Evolutionary conservation across 2,329 filamentous ascomycete genomes (phyloP).

Genomic region (Cyclaneusma minus): DNA sequence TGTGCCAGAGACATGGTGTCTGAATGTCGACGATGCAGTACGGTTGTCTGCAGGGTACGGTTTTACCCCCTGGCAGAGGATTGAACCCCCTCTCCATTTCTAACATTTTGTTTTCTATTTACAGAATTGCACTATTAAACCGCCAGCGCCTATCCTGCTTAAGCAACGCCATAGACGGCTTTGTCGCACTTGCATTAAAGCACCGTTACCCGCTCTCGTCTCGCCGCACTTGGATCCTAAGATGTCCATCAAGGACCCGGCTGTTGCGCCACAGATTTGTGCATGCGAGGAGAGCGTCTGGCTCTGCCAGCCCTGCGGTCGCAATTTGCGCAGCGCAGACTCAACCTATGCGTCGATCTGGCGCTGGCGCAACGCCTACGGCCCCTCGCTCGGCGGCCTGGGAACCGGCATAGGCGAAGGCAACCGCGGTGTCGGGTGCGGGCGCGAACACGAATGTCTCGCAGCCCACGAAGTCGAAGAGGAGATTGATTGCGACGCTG

Average conservation of each 20-base stretch:
- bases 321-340: conserved; percentile 46
- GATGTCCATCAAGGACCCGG: conserved; percentile 18
- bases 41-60: conserved; percentile 67
- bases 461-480: conserved; percentile 64
- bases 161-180: conserved; percentile 67
- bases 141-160: conserved; percentile 50
- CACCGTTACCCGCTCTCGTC: conserved; percentile 44
- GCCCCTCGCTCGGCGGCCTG: conserved; percentile 57
- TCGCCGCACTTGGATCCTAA: conserved; percentile 26
- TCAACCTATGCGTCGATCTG: conserved; percentile 53
- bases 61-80: not conserved
- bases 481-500: conserved; percentile 74
- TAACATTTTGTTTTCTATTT: not conserved
- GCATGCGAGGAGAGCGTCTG: conserved; percentile 49
- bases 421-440: conserved; percentile 76
- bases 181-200: conserved; percentile 59
- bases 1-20: conserved; percentile 82
- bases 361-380: conserved; percentile 80
- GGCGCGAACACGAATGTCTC: conserved; percentile 62
- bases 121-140: conserved; percentile 83
- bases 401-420: conserved; percentile 82
- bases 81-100: not conserved
- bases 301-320: conserved; percentile 75
- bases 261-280: conserved; percentile 29
- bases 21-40: conserved; percentile 64